These are phyloP conservation scores for Dalbergia oliveri DNA, from an alignment of 306 rosid species.

Conservation along the genomic window DNA sequence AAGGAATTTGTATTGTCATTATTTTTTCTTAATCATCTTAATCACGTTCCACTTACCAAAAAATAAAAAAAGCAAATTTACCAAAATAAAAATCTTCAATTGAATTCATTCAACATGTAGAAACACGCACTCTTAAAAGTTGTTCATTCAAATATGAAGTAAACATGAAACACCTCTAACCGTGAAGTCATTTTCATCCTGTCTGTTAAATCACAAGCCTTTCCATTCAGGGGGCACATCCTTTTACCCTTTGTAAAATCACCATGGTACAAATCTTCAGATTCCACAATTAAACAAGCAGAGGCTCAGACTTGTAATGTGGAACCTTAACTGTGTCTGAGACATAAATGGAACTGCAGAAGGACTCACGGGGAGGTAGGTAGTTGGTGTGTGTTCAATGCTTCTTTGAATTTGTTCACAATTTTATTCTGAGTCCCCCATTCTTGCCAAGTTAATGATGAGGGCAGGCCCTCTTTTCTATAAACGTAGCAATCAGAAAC, in stretches of 20 bases:
- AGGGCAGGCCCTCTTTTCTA: conserved; percentile 53
- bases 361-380: conserved; percentile 40
- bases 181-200: conserved; percentile 42
- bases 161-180: conserved; percentile 5
- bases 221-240: conserved; percentile 10
- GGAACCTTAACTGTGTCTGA: conserved; percentile 49
- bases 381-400: conserved; percentile 56
- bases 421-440: conserved; percentile 16
- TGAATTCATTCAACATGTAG: conserved; percentile 22
- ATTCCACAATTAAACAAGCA: conserved; percentile 46
- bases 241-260: conserved; percentile 30
- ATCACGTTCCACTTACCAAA: conserved; percentile 2
- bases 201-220: background rate
- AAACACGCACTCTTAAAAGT: conserved; percentile 14
- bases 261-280: conserved; percentile 11
- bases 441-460: conserved; percentile 9
- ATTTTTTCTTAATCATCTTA: conserved; percentile 28
- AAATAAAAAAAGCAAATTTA: too few species aligned
- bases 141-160: conserved; percentile 7
- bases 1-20: conserved; percentile 25
- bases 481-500: conserved; percentile 46
- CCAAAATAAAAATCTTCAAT: background rate
- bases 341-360: conserved; percentile 48
- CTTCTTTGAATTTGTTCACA: conserved; percentile 44
- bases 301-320: conserved; percentile 40